Percentiles rank a stretch among this genome's conserved stretches.
Conservation (phyloP, 441 rosid genomes). For the Brassica balearica region DNA sequence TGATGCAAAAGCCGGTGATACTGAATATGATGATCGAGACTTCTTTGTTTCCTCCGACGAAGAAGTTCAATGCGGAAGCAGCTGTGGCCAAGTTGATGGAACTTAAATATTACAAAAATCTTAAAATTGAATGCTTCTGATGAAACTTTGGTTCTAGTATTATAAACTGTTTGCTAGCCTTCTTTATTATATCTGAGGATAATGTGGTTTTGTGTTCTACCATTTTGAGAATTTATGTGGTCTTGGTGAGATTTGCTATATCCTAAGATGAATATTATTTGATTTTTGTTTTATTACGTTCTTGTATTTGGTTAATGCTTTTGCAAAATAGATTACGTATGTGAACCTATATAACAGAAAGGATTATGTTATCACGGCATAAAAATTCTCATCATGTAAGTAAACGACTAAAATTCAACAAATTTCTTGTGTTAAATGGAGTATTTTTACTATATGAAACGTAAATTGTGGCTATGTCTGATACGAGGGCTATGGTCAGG, state of each 20-base stretch:
- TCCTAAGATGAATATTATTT: constrained; percentile 9
- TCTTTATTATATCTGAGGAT: background rate
- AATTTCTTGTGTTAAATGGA: background rate
- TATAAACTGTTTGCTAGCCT: background rate
- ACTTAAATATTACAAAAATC: background rate
- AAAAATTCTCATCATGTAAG: background rate
- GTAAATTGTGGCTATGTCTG: background rate
- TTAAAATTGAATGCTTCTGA: constrained; percentile 17
- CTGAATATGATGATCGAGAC: constrained; percentile 21
- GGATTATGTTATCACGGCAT: background rate
- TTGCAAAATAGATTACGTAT: background rate
- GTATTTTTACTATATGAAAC: background rate
- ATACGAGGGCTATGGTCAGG: background rate
- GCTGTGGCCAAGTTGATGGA: constrained; percentile 15
- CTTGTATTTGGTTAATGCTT: background rate
- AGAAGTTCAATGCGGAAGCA: constrained; percentile 4
- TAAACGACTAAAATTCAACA: background rate
- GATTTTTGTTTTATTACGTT: background rate
- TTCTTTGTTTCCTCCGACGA: background rate
- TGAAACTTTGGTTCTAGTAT: background rate
- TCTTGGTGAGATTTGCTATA: background rate
- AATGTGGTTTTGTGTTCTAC: background rate
- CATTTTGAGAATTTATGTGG: background rate
- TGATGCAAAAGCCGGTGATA: constrained; percentile 15
- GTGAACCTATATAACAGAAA: background rate